Conservation (phyloP, 352 stramenopile genomes). For the Achlya hypogyna region DNA sequence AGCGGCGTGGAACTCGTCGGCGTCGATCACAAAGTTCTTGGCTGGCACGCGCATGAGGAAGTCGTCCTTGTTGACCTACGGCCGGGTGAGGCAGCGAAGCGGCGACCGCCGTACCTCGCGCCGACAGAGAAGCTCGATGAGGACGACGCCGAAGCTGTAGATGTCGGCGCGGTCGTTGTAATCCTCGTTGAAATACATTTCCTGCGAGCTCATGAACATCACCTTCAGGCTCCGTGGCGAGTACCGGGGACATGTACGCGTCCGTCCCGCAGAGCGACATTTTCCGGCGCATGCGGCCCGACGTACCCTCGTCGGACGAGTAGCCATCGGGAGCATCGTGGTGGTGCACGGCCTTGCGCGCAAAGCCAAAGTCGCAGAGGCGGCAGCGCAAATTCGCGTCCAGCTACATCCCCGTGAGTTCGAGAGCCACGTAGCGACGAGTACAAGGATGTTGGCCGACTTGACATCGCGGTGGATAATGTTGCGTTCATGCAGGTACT, state of each 20-base stretch:
- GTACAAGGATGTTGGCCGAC: slow-evolving; percentile 74
- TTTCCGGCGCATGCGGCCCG: slow-evolving; percentile 32
- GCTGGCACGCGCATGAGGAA: slow-evolving; percentile 78
- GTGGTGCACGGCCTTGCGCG: slow-evolving; percentile 22
- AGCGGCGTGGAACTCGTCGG: slow-evolving; percentile 54
- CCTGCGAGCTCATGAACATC: neutral
- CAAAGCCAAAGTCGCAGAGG: slow-evolving; percentile 82
- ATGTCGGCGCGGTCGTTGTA: slow-evolving; percentile 72
- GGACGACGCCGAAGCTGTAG: slow-evolving; percentile 76
- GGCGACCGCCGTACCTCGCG: slow-evolving; percentile 28
- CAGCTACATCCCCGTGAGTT: slow-evolving; percentile 24
- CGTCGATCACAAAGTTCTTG: slow-evolving; percentile 60
- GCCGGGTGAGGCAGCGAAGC: neutral
- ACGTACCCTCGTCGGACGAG: slow-evolving; percentile 23
- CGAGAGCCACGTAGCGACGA: neutral
- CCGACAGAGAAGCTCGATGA: slow-evolving; percentile 84
- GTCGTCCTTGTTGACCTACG: slow-evolving; percentile 50
- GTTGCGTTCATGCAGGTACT: slow-evolving; percentile 89
- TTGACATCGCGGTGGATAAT: slow-evolving; percentile 85
- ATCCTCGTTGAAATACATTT: slow-evolving; percentile 24
- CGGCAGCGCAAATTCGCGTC: slow-evolving; percentile 61
- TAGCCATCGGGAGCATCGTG: neutral
- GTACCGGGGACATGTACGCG: slow-evolving; percentile 19
- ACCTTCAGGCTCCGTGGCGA: neutral
- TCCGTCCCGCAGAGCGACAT: slow-evolving; percentile 85